phyloP scores from a whole-genome alignment of 2,329 filamentous ascomycete species.

The Colletotrichum sp. region DNA sequence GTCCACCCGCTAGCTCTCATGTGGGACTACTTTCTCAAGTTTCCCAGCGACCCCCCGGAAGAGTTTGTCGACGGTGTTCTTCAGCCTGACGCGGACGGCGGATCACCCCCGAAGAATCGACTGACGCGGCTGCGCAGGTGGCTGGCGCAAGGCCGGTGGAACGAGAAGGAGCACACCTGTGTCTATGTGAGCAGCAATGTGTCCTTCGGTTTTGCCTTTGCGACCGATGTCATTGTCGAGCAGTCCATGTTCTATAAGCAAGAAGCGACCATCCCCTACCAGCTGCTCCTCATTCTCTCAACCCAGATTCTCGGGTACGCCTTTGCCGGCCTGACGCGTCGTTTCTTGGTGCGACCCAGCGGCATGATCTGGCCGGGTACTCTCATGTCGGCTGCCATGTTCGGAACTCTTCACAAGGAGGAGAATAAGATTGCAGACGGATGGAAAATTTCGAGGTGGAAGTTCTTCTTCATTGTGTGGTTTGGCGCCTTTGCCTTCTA shows the following conservation, averaged over 20 bases:
- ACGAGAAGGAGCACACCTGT: slow-evolving; percentile 87
- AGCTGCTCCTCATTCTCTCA: slow-evolving; percentile 82
- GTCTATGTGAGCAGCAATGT: slow-evolving; percentile 92
- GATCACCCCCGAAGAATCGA: slow-evolving; percentile 2
- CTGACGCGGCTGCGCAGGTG: slow-evolving; percentile 65
- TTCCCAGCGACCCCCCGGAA: slow-evolving; percentile 41
- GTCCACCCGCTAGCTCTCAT: slow-evolving; percentile 83
- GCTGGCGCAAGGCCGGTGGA: slow-evolving; percentile 83
- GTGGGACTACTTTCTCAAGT: slow-evolving; percentile 74
- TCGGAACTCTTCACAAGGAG: slow-evolving; percentile 83
- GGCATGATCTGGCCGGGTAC: slow-evolving; percentile 94
- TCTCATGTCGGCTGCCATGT: slow-evolving; percentile 88
- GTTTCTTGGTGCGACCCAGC: slow-evolving; percentile 82
- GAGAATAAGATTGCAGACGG: slow-evolving; percentile 83
- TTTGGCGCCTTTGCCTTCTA: slow-evolving; percentile 78
- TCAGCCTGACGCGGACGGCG: slow-evolving; percentile 13
- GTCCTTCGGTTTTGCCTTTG: slow-evolving; percentile 88
- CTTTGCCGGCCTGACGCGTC: slow-evolving; percentile 81
- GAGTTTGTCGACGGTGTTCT: slow-evolving; percentile 39
- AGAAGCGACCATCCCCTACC: slow-evolving; percentile 76
- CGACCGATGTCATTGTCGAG: slow-evolving; percentile 88
- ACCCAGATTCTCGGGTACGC: slow-evolving; percentile 88
- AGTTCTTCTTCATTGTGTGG: slow-evolving; percentile 82
- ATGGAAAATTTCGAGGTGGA: slow-evolving; percentile 83
- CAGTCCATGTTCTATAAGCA: slow-evolving; percentile 91